Conservation (phyloP, 1,284 basidiomycete genomes). For the Bjerkandera adusta region DNA sequence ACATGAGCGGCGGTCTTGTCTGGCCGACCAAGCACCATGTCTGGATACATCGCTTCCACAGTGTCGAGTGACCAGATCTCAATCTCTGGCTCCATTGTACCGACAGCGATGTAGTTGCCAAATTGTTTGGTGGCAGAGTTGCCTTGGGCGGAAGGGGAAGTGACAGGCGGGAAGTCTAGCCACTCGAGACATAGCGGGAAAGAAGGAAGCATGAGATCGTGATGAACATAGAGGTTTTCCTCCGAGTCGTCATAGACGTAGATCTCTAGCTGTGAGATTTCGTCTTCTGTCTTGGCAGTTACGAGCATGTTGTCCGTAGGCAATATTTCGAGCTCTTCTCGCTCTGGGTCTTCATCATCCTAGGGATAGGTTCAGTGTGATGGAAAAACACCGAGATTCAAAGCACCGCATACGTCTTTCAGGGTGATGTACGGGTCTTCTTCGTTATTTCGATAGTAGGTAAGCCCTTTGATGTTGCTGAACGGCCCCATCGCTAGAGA, state of each 20-base stretch:
- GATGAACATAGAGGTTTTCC: conserved; percentile 95
- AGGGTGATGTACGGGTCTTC: conserved; percentile 98
- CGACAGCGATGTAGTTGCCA: conserved; percentile 95
- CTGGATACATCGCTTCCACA: conserved; percentile 93
- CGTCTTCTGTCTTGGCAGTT: conserved; percentile 94
- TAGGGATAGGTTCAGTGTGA: conserved; percentile 24
- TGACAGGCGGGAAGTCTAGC: conserved; percentile 88
- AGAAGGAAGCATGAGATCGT: conserved; percentile 96
- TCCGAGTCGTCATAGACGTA: conserved; percentile 92
- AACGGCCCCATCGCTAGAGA: conserved; percentile 82
- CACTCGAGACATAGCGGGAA: conserved; percentile 99
- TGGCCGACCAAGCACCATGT: conserved; percentile 87
- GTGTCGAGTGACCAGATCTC: conserved; percentile 98
- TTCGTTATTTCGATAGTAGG: conserved; percentile 88
- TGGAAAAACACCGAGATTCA: conserved; percentile 9
- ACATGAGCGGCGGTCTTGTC: conserved; percentile 83
- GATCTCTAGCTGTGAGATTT: conserved; percentile 93
- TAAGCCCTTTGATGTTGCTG: conserved; percentile 93
- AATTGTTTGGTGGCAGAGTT: conserved; percentile 40
- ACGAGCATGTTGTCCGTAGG: conserved; percentile 93
- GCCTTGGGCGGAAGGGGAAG: conserved; percentile 38
- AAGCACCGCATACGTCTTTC: conserved; percentile 87
- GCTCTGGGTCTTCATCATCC: conserved; percentile 82
- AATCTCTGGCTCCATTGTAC: conserved; percentile 96
- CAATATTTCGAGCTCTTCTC: conserved; percentile 87